Evolutionary conservation across 1,284 basidiomycete species (phyloP), one percentile per base, ranked within the genome.

Genomic region (Boletus sp.): DNA sequence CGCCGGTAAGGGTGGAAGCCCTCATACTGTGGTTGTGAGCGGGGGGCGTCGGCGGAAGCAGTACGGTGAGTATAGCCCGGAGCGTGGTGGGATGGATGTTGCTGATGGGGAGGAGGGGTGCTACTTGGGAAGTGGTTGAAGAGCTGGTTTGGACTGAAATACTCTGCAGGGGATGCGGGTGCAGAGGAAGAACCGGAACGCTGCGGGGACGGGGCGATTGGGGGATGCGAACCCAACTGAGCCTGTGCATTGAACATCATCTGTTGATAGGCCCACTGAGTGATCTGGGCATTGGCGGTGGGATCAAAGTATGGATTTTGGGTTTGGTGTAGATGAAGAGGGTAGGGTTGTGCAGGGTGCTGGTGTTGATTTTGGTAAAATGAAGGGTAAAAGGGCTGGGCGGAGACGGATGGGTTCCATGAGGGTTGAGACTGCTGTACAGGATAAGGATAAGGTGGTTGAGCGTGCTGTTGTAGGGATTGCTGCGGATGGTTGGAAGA

Each of bases 221-320:
- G n/a, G n/a, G n/a, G n/a, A n/a, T 74, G 71, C 33, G 79, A 74
- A 37, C 81, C 81, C 62, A 81, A 76, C 62, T 80, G 80, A 60
- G 79, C 74, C 66, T 66, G 74, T 55, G 65, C 67, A 59, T 77
- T 74, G 79, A 84, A 89, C 83, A 91, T 86, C 90, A 92, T 91
- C 68, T 91, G 90, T 75, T 92, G 90, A 78, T 93, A 93, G 37
- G 90, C 88, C 91, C 90, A 93, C 74, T 90, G 89, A 10, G 89
- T 86, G 64, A 91, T 82, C 73, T 91, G 89, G 31, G 87, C 88
- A 69, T 90, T 91, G 53, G 86, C 79, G 2, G 74, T 31, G 23
- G 86, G 89, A 74, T 91, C 89, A 69, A 87, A 90, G 73, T 85
- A 90, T 19, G 80, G 81, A 57, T 77, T 70, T 66, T 83, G 85